Percentiles rank a stretch among this genome's conserved stretches.
Conservation (phyloP, 139 green algal species). For the Limnomonas spitsbergensis region DNA sequence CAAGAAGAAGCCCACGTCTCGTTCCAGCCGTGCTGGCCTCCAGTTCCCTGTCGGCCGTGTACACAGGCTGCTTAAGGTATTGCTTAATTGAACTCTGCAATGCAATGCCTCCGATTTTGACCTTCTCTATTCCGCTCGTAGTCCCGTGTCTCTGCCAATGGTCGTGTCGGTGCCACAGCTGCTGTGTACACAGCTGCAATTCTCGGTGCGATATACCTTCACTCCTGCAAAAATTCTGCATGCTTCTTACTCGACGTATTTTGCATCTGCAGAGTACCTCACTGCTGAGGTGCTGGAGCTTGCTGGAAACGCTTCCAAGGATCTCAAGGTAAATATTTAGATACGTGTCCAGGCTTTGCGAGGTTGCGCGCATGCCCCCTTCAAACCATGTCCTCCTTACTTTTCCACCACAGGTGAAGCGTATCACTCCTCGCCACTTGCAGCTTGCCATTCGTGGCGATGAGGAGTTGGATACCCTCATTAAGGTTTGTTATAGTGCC, state of each 20-base stretch:
- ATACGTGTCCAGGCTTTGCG: background rate
- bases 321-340: constrained; percentile 90
- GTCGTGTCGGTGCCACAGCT: constrained; percentile 94
- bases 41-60: constrained; percentile 98
- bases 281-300: constrained; percentile 97
- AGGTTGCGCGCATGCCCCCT: background rate
- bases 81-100: background rate
- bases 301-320: constrained; percentile 98
- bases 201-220: constrained; percentile 60
- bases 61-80: constrained; percentile 94
- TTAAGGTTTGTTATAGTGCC: constrained; percentile 75
- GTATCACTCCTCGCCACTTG: constrained; percentile 97
- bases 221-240: constrained; percentile 1
- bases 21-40: constrained; percentile 82
- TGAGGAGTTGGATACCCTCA: constrained; percentile 99
- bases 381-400: background rate
- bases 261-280: constrained; percentile 71
- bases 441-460: constrained; percentile 98
- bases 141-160: constrained; percentile 87
- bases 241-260: background rate
- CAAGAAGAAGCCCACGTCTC: constrained; percentile 77
- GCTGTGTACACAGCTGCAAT: constrained; percentile 98
- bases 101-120: background rate
- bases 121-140: constrained; percentile 29
- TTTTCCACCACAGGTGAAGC: constrained; percentile 80